Evolutionary conservation across 768 basidiomycete species (phyloP), one percentile per base, ranked within the genome.

Genomic region (Hydnum rufescens): DNA sequence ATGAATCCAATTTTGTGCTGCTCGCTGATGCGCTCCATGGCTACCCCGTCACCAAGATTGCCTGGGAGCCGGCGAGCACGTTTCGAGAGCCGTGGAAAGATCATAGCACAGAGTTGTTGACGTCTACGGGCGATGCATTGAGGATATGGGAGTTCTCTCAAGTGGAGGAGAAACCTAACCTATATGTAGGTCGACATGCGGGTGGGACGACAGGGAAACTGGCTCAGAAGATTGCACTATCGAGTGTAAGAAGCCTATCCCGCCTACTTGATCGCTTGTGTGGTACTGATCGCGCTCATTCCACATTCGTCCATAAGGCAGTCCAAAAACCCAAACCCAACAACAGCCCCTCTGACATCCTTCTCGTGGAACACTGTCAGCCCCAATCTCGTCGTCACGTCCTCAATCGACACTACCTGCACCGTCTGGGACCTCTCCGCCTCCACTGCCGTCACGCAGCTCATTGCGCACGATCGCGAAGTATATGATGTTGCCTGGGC

Each of bases 341-440:
- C 76, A 46, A 78, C 77, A 29, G 90, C 95, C 3, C 95, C 95
- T 1, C 67, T 97, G 57, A 99, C 95, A 8, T 88, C 82, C 64
- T 95, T 99, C 66, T 90, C 90, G 0, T 99, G 95, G 95, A 96
- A 95, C 62, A 80, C 89, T 60, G 83, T 90, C 61, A 73, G 82
- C 0, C 89, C 93, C 1, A 80, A 78, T 56, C 76, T 87, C 49
- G 80, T 97, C 59, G 93, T 97, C 32, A 99, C 95, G 4, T 92
- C 93, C 23, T 95, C 90, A 4, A 93, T 97, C 60, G 95, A 99
- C 63, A 99, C 95, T 49, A 95, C 92, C 13, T 97, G 93, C 64
- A 97, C 95, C 1, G 84, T 97, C 23, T 99, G 95, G 95, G 95
- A 99, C 65, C 86, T 99, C 62, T 84, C 93, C 60, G 87, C 87